A percentile compares a stretch with the other conserved stretches of the same genome.
phyloP scores from a whole-genome alignment of 192 early-diverging fungal genomes.

The Coemansia sp. region DNA sequence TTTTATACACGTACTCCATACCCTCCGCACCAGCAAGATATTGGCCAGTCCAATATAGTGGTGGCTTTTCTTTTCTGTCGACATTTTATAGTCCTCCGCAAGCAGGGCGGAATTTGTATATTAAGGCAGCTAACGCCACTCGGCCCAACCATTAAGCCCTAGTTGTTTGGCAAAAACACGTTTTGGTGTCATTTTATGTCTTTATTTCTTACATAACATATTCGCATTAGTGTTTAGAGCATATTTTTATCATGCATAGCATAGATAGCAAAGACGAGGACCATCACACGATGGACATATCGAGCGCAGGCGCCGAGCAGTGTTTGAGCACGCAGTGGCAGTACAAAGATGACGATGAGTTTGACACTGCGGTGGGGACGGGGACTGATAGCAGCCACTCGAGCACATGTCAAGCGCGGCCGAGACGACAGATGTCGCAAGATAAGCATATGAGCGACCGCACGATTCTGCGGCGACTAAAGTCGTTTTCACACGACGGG shows the following conservation, averaged over 20 bases:
- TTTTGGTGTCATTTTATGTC: not conserved
- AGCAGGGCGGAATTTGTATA: not conserved
- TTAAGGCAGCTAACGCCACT: not conserved
- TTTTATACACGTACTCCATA: not conserved
- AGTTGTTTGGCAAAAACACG: not conserved
- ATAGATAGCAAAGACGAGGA: not conserved
- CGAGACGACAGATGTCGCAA: not conserved
- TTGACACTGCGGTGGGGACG: not conserved
- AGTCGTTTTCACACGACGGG: conserved; percentile 36
- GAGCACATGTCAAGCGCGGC: not conserved
- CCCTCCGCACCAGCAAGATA: not conserved
- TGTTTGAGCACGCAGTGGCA: not conserved
- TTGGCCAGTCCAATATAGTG: not conserved
- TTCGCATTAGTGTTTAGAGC: not conserved
- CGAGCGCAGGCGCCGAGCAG: not conserved
- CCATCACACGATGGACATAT: not conserved
- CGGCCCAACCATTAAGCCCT: not conserved
- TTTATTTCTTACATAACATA: not conserved
- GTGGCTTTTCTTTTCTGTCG: not conserved
- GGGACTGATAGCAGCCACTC: not conserved
- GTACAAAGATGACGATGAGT: not conserved
- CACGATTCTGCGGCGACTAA: not conserved
- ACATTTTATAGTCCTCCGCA: conserved; percentile 1
- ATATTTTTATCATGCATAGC: not conserved
- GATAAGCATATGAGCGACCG: not conserved